Percentiles rank a stretch among this genome's conserved stretches.
phyloP scores from a whole-genome alignment of 2,329 filamentous ascomycete genomes.

The Colletotrichum sp. region DNA sequence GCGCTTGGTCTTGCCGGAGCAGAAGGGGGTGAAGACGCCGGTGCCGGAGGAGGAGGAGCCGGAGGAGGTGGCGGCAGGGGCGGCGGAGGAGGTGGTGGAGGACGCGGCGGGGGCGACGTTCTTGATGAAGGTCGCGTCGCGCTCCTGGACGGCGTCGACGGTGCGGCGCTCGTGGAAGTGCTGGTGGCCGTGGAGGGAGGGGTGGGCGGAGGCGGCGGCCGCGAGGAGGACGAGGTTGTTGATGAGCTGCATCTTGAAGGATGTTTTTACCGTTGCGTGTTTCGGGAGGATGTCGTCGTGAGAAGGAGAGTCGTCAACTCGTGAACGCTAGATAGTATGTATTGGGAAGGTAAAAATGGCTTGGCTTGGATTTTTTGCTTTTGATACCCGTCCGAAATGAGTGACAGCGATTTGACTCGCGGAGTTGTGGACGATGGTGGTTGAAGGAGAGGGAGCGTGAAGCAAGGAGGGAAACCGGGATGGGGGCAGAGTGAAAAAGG shows the following conservation, averaged over 20 bases:
- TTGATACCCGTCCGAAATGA: constrained; percentile 22
- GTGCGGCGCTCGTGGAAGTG: constrained; percentile 30
- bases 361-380: background rate
- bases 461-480: background rate
- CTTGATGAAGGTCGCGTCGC: constrained; percentile 10
- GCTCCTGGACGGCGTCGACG: background rate
- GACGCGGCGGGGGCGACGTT: background rate
- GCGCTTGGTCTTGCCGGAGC: constrained; percentile 46
- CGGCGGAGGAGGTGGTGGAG: background rate
- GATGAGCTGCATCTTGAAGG: constrained; percentile 45
- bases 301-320: constrained; percentile 2
- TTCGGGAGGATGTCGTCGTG: background rate
- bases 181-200: constrained; percentile 39
- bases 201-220: constrained; percentile 44
- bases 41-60: constrained; percentile 37
- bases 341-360: background rate
- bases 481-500: background rate
- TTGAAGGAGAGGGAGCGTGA: constrained; percentile 1
- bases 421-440: constrained; percentile 17
- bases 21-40: constrained; percentile 31
- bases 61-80: constrained; percentile 31
- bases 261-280: background rate
- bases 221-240: constrained; percentile 39
- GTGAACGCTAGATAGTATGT: background rate
- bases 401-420: constrained; percentile 22